Evolutionary conservation across 1,284 basidiomycete species (phyloP).

Genomic region (Peniophora sp.): DNA sequence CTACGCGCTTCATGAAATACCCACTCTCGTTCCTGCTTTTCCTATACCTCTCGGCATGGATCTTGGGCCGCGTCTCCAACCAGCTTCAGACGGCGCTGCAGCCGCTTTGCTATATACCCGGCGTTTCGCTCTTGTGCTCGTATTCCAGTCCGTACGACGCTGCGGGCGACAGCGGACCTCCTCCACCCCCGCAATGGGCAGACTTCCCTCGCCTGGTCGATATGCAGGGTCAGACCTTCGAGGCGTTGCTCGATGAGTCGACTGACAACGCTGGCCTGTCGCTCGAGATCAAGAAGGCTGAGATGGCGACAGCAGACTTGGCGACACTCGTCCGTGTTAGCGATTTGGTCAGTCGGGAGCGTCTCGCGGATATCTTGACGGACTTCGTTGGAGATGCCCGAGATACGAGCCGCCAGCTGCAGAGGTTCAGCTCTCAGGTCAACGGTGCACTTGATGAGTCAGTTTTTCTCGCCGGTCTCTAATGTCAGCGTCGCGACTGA

Average conservation of each 20-base stretch:
- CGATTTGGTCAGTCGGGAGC: slow-evolving; percentile 48
- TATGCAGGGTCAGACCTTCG: slow-evolving; percentile 52
- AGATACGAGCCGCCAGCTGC: slow-evolving; percentile 46
- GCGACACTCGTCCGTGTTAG: slow-evolving; percentile 52
- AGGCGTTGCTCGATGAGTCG: slow-evolving; percentile 49
- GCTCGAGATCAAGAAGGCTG: slow-evolving; percentile 63
- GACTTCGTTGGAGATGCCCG: slow-evolving; percentile 54
- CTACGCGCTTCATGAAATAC: slow-evolving; percentile 39
- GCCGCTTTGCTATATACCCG: slow-evolving; percentile 55
- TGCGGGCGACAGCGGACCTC: not conserved
- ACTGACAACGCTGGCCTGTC: slow-evolving; percentile 49
- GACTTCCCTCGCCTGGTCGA: slow-evolving; percentile 55
- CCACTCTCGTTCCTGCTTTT: slow-evolving; percentile 51
- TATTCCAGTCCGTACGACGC: slow-evolving; percentile 11
- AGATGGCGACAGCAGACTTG: slow-evolving; percentile 64
- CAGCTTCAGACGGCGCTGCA: slow-evolving; percentile 37
- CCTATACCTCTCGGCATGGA: slow-evolving; percentile 38
- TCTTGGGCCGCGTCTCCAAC: slow-evolving; percentile 29
- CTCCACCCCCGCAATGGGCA: slow-evolving; percentile 28
- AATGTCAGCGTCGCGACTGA: not conserved
- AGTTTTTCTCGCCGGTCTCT: slow-evolving; percentile 16
- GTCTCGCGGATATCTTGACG: slow-evolving; percentile 39
- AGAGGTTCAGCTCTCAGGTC: slow-evolving; percentile 52
- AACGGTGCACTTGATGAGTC: slow-evolving; percentile 64
- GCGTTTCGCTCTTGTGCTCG: slow-evolving; percentile 44